A percentile compares a stretch with the other conserved stretches of the same genome.
Evolutionary conservation across 371 early-diverging fungal genomes (phyloP).

Genomic region (Circinella umbellata): DNA sequence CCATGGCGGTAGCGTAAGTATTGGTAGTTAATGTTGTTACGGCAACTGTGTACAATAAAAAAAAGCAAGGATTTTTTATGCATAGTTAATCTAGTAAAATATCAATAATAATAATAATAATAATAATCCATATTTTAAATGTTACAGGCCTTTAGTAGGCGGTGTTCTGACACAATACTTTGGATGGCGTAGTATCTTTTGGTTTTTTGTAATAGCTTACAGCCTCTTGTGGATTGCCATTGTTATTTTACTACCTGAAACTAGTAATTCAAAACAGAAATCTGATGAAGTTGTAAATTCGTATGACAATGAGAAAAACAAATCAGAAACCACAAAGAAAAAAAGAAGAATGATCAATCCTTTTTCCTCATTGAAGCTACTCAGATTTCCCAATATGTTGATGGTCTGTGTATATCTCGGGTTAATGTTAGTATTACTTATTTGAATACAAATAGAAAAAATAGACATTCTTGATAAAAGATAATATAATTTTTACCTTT

Average conservation of each 20-base stretch:
- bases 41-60: not conserved
- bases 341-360: slow-evolving; percentile 26
- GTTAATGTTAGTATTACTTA: slow-evolving; percentile 33
- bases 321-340: not conserved
- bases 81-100: not conserved
- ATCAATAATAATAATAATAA: not conserved
- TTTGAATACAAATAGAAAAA: not conserved
- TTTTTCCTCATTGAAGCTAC: slow-evolving; percentile 34
- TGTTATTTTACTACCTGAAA: slow-evolving; percentile 47
- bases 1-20: slow-evolving; percentile 38
- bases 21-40: too few species aligned
- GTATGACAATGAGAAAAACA: not conserved
- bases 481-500: too few species aligned
- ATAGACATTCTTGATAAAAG: too few species aligned
- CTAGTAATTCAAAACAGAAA: not conserved
- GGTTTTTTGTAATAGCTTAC: slow-evolving; percentile 33
- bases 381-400: slow-evolving; percentile 36
- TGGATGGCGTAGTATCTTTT: slow-evolving; percentile 53
- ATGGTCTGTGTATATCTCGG: slow-evolving; percentile 32
- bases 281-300: not conserved
- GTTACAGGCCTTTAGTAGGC: slow-evolving; percentile 41
- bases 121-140: not conserved
- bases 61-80: too few species aligned
- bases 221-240: slow-evolving; percentile 32
- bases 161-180: slow-evolving; percentile 46